Conservation (phyloP, 164 flowering plant species). For the Annona squamosa region DNA sequence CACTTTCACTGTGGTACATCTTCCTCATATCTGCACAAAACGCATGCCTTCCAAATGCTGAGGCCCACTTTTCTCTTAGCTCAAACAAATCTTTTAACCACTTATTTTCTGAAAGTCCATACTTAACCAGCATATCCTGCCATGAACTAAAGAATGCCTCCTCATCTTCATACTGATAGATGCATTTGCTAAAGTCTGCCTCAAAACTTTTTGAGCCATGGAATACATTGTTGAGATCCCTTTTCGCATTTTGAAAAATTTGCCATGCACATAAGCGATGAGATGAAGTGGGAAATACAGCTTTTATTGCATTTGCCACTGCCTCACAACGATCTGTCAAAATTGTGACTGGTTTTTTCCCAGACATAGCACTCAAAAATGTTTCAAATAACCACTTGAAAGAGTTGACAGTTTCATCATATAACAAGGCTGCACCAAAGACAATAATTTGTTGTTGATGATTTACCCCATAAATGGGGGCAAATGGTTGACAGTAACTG, state of each 20-base stretch:
- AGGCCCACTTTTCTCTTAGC: conserved; percentile 6
- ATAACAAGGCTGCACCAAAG: conserved; percentile 4
- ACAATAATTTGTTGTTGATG: conserved; percentile 7
- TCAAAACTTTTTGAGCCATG: neutral
- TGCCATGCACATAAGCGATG: conserved; percentile 11
- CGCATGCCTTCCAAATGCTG: conserved; percentile 1
- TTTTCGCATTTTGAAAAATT: conserved; percentile 10
- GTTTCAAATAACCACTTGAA: conserved; percentile 13
- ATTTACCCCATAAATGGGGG: conserved; percentile 10
- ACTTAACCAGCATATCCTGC: conserved; percentile 1
- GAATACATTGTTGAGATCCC: neutral
- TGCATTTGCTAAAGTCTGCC: neutral
- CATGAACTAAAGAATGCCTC: neutral
- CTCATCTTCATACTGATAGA: conserved; percentile 4
- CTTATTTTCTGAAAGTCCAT: neutral
- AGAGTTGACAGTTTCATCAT: conserved; percentile 3
- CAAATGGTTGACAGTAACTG: conserved; percentile 5
- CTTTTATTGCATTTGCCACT: neutral
- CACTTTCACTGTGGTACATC: neutral
- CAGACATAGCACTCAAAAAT: conserved; percentile 8
- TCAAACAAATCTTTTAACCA: conserved; percentile 2
- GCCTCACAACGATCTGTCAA: conserved; percentile 7
- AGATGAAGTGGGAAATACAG: conserved; percentile 6
- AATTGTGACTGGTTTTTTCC: conserved; percentile 7
- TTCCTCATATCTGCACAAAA: conserved; percentile 5